Evolutionary conservation across 371 early-diverging fungal genomes (phyloP), one percentile per base, ranked within the genome.

Genomic region (Syncephalastrum racemosum): DNA sequence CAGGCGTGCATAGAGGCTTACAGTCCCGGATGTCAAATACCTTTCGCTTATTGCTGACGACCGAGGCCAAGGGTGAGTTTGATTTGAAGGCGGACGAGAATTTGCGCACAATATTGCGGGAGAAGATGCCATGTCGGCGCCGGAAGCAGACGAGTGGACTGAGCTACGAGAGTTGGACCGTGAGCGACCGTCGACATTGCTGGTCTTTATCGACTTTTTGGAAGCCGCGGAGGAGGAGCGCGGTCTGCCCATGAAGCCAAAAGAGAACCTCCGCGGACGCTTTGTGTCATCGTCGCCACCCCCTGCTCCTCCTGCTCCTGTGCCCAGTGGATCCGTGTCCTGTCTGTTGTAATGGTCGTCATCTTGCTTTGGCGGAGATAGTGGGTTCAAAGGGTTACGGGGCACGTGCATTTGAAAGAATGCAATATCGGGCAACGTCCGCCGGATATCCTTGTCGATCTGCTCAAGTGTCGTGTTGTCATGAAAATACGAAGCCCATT

Each of bases 391-490:
- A 8, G 74, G 70, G 31, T 77, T 81, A 41, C 61, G 62, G 3
- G 83, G 81, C 24, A 89, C 82, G 5, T 80, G 82, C 7, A 69
- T 68, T 59, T 91, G 93, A 56, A 93, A 91, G 64, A 91, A 91
- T 2, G 87, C 85, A 59, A 91, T 78, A 62, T 93, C 93, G 5
- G 92, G 90, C 55, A 90, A 67, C 10, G 94, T 93, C 25, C 94
- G 79, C 48, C 90, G 60, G 12, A 90, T 85, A 63, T 93, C 94
- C 63, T 88, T 90, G 69, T 91, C 90, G 22, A 93, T 92, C 67
- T 91, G 91, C 46, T 90, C 91, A 43, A 89, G 59, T 23, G 81
- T 79, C 19, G 62, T 56, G 58, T 84, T 83, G 63, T 86, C 85
- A 49, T 80, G 70, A 54, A 80, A 80, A 67, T 80, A 85, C 10